Percentiles rank a stretch among this genome's conserved stretches.
Evolutionary conservation across 2,329 filamentous ascomycete species (phyloP).

Genomic region (Juglanconis sp.): DNA sequence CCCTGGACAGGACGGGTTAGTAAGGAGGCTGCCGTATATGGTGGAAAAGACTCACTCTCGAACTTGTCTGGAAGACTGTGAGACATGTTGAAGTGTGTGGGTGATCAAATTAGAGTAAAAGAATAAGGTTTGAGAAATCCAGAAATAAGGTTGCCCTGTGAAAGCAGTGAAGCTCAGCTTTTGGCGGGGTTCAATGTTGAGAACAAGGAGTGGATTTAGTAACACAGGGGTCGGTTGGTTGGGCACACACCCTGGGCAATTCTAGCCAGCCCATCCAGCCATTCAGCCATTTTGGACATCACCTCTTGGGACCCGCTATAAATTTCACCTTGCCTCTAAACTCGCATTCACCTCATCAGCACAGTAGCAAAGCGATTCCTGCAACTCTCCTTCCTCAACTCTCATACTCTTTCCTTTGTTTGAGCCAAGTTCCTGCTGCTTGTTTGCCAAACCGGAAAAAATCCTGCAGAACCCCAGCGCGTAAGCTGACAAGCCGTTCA

Average conservation of each 20-base stretch:
- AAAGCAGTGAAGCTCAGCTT: not conserved
- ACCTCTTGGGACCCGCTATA: constrained; percentile 4
- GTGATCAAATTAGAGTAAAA: not conserved
- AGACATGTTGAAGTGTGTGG: not conserved
- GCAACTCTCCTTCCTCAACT: not conserved
- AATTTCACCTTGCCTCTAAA: constrained; percentile 14
- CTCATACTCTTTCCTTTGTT: no score
- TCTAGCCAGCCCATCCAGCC: not conserved
- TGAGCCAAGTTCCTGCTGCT: not conserved
- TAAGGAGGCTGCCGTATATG: constrained; percentile 1
- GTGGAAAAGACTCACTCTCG: constrained; percentile 44
- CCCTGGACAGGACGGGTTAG: constrained; percentile 36
- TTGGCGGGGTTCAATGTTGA: no score
- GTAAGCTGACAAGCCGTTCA: not conserved
- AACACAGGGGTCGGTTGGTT: not conserved
- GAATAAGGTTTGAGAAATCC: not conserved
- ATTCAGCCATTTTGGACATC: not conserved
- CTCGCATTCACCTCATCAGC: not conserved
- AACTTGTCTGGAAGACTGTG: constrained; percentile 57
- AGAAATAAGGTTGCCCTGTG: not conserved
- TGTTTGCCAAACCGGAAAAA: no score
- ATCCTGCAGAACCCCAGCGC: not conserved
- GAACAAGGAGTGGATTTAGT: not conserved
- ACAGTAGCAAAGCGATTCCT: not conserved
- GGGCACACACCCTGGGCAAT: not conserved